Evolutionary conservation across 495 filamentous ascomycete species (phyloP), one percentile per base, ranked within the genome.

Genomic region (Penicillium salamii): DNA sequence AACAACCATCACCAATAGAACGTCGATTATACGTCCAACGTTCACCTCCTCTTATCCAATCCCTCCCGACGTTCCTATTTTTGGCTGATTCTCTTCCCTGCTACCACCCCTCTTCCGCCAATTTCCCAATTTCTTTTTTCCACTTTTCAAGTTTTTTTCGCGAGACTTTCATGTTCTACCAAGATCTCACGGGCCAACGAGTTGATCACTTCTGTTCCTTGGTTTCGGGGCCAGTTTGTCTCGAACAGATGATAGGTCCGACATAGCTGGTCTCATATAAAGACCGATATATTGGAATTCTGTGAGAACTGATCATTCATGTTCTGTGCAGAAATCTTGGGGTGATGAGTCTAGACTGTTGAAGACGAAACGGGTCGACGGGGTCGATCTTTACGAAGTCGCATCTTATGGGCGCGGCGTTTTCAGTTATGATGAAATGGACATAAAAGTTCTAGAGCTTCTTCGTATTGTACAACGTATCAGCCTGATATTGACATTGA

Each of bases 391-490:
- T 63, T 53, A 68, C 50, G 64, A 67, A 65, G 59, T 59, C 58
- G 60, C 61, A 59, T 64, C 61, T 57, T 40, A 46, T 52, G 48
- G 51, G 47, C 50, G 57, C 64, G 60, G 62, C 58, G 58, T 66
- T 60, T 59, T 55, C 52, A 66, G 59, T 66, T 57, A 69, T 64
- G 67, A 70, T 59, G 59, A 63, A 67, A 65, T 69, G 64, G 62
- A 69, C 59, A 67, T 69, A 66, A 57, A 59, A 55, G 52, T 53
- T 56, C 51, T 62, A 62, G 49, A 56, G 40, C 49, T 44, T 54
- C 43, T 36, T 37, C 32, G 41, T 29, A 49, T 49, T 13, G 37
- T 39, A 20, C 37, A 39, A 7, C 29, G 23, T 26, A 26, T 26
- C 8, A 26, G 23, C 23, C 23, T 26, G 23, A 26, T 26, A 26